Conservation (phyloP, 805 yeast species). For the Yamadazyma tumulicola region DNA sequence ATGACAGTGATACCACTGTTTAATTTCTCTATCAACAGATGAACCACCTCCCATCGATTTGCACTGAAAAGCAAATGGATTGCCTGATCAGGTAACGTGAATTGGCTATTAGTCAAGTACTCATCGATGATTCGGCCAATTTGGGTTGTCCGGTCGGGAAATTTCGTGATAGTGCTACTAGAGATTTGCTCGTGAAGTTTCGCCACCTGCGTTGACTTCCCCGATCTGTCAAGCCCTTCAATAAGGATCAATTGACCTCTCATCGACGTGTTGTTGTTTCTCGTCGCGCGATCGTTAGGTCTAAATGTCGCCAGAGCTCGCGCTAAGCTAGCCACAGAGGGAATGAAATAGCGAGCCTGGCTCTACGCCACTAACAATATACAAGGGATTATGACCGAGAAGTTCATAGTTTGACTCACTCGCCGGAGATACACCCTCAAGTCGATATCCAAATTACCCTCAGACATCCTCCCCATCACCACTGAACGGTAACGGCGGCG, state of each 20-base stretch:
- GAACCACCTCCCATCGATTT: conserved; percentile 84
- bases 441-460: conserved; percentile 3
- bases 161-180: conserved; percentile 52
- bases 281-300: too few relatives aligned
- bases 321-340: background rate
- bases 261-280: too few relatives aligned
- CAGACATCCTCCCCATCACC: background rate
- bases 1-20: conserved; percentile 57
- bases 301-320: too few relatives aligned
- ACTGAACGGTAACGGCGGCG: conserved; percentile 2
- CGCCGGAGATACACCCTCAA: conserved; percentile 51
- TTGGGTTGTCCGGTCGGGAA: conserved; percentile 83
- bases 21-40: conserved; percentile 43
- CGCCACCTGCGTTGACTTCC: conserved; percentile 79
- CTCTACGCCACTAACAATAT: background rate
- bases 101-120: conserved; percentile 55
- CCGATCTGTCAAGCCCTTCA: conserved; percentile 94
- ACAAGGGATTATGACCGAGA: conserved; percentile 49
- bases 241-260: conserved; percentile 77
- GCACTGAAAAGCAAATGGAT: conserved; percentile 89
- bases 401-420: conserved; percentile 43
- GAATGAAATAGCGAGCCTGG: conserved; percentile 1
- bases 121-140: conserved; percentile 76
- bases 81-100: conserved; percentile 65
- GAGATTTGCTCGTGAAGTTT: conserved; percentile 24